Base-by-base conservation (phyloP, 2,329 filamentous ascomycete genomes). In the Phialocephala subalpina region DNA sequence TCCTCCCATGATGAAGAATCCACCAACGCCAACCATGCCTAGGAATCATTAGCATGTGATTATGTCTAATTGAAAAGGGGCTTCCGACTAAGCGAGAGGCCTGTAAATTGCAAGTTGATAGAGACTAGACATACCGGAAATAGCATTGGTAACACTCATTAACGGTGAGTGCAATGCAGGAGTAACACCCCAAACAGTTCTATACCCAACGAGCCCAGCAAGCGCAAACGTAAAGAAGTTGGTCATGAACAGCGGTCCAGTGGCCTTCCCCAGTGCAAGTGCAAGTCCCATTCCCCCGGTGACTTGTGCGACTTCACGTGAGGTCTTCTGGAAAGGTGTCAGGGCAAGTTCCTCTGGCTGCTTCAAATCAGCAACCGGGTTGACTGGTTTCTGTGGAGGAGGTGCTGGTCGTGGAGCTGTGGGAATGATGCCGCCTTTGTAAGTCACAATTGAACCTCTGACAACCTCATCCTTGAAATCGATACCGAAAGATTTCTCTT, bases 141-240 rank as follows among this genome's bases (percentile, higher is more conserved):
- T 97, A 33, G 94, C 94, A 77, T 97, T 97, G 8, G 94, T 97
- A 40, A 97, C 93, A 72, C 91, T 94, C 94, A 97, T 97, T 5
- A 97, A 81, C 1, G 93, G 94, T 1, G 92, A 95, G 77, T 97
- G 94, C 5, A 97, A 83, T 40, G 93, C 92, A 8, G 93, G 93
- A 0, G 84, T 82, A 14, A 97, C 93, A 61, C 93, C 93, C 93
- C 93, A 97, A 27, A 97, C 92, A 6, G 92, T 92, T 58, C 93
- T 87, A 75, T 97, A 97, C 8, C 93, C 94, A 69, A 97, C 93
- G 33, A 97, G 81, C 73, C 92, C 92, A 57, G 94, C 92, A 55
- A 97, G 82, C 18, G 90, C 89, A 77, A 96, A 96, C 0, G 92
- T 94, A 75, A 97, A 95, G 56, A 90, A 87, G 73, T 97, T 97